Percentiles rank a stretch among this genome's conserved stretches.
Conservation (phyloP, 768 basidiomycete genomes). For the Chalciporus chontae region DNA sequence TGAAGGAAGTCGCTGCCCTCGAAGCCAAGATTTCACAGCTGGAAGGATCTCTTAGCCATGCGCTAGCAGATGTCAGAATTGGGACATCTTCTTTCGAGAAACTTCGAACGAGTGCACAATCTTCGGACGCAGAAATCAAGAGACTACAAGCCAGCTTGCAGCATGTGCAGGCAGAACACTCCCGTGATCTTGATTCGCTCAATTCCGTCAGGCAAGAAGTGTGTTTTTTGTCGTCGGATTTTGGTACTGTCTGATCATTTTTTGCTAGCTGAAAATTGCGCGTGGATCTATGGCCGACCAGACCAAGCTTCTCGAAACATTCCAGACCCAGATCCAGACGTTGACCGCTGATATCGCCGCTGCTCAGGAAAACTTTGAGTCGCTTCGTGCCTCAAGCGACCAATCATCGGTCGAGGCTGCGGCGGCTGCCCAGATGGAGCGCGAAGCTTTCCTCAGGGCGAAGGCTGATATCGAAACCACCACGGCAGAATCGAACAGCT, state of each 20-base stretch:
- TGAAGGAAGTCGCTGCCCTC: conserved; percentile 45
- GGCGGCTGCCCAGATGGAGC: conserved; percentile 56
- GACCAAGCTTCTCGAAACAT: conserved; percentile 41
- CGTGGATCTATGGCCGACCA: conserved; percentile 41
- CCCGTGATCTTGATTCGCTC: conserved; percentile 31
- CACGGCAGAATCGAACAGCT: conserved; percentile 45
- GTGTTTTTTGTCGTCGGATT: conserved; percentile 12
- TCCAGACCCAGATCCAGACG: conserved; percentile 48
- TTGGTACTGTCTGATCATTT: conserved; percentile 1
- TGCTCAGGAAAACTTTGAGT: conserved; percentile 52
- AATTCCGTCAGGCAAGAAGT: conserved; percentile 51
- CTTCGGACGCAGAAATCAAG: conserved; percentile 46
- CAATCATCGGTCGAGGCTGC: conserved; percentile 41
- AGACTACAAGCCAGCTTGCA: conserved; percentile 41
- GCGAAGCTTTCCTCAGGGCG: conserved; percentile 59
- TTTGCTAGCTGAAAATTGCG: conserved; percentile 48
- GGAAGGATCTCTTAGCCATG: conserved; percentile 46
- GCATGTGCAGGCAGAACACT: conserved; percentile 30
- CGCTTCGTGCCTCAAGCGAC: conserved; percentile 44
- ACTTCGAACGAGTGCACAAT: conserved; percentile 46
- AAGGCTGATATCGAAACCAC: conserved; percentile 58
- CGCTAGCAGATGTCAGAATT: conserved; percentile 44
- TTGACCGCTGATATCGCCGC: conserved; percentile 49
- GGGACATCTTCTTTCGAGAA: conserved; percentile 43
- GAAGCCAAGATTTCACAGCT: conserved; percentile 51